Evolutionary conservation across 352 stramenopile species (phyloP).

Genomic region (Globisporangium polare): DNA sequence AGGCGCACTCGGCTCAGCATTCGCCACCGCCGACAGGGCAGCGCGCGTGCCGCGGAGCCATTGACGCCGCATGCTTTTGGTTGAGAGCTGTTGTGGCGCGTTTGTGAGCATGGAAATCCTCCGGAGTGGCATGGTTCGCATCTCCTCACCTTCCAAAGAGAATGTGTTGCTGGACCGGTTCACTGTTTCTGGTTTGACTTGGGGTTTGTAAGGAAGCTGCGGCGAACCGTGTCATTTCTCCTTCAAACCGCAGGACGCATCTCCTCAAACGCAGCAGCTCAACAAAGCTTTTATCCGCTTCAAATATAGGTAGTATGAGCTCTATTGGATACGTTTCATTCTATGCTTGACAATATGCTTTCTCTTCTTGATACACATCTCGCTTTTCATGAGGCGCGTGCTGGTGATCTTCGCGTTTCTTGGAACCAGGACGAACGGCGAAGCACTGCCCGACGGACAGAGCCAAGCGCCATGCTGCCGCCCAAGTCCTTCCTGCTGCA

Average conservation of each 20-base stretch:
- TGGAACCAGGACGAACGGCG: conserved; percentile 1
- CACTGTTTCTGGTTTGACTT: neutral
- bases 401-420: conserved; percentile 7
- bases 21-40: neutral
- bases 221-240: conserved; percentile 1
- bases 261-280: neutral
- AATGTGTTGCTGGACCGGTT: conserved; percentile 4
- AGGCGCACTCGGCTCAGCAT: neutral
- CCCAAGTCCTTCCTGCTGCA: conserved; percentile 70
- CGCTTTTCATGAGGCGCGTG: neutral
- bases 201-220: neutral
- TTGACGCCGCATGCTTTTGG: conserved; percentile 8
- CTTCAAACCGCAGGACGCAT: conserved; percentile 3
- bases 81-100: neutral
- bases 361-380: too few species aligned
- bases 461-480: conserved; percentile 37
- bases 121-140: neutral
- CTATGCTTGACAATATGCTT: too few species aligned
- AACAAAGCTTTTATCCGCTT: neutral
- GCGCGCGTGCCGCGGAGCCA: conserved; percentile 10
- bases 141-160: neutral
- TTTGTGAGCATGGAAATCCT: neutral
- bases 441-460: conserved; percentile 3
- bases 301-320: too few species aligned
- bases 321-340: too few species aligned